Evolutionary conservation across 2,329 filamentous ascomycete genomes (phyloP).

Genomic region (Colletotrichum tropicicola): DNA sequence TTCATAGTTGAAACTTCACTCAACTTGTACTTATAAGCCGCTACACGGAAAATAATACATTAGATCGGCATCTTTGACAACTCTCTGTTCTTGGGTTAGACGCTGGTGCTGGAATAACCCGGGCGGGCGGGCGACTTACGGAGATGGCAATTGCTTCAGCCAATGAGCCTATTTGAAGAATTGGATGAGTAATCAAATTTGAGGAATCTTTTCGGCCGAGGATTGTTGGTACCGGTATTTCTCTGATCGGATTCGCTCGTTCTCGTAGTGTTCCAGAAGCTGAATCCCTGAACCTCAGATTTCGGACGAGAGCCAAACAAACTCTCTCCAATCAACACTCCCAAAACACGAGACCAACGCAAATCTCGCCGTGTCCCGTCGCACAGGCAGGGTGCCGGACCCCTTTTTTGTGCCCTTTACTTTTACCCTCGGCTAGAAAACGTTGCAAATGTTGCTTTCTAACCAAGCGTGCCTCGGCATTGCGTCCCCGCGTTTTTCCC

Average conservation of each 20-base stretch:
- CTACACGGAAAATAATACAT: too few species aligned
- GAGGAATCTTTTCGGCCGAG: too few species aligned
- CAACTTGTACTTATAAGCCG: too few species aligned
- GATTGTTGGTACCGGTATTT: not conserved
- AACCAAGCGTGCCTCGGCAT: not conserved
- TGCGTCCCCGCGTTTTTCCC: slow-evolving; percentile 9
- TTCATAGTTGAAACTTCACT: too few species aligned
- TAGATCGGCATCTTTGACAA: too few species aligned
- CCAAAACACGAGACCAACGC: not conserved
- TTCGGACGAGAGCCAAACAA: not conserved
- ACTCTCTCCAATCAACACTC: slow-evolving; percentile 1
- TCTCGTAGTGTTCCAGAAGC: slow-evolving; percentile 5
- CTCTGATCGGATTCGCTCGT: not conserved
- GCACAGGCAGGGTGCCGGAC: slow-evolving; percentile 15
- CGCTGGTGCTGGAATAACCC: too few species aligned
- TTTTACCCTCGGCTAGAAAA: not conserved
- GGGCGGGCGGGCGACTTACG: too few species aligned
- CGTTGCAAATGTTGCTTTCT: not conserved
- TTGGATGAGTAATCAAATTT: too few species aligned
- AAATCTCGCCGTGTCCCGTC: not conserved
- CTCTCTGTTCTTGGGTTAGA: too few species aligned
- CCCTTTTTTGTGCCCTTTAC: too few species aligned
- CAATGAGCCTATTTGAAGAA: too few species aligned
- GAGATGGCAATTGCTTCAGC: too few species aligned
- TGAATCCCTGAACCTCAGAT: not conserved